Evolutionary conservation across 2,329 filamentous ascomycete genomes (phyloP).

Genomic region (Corniculantispora saksenae): DNA sequence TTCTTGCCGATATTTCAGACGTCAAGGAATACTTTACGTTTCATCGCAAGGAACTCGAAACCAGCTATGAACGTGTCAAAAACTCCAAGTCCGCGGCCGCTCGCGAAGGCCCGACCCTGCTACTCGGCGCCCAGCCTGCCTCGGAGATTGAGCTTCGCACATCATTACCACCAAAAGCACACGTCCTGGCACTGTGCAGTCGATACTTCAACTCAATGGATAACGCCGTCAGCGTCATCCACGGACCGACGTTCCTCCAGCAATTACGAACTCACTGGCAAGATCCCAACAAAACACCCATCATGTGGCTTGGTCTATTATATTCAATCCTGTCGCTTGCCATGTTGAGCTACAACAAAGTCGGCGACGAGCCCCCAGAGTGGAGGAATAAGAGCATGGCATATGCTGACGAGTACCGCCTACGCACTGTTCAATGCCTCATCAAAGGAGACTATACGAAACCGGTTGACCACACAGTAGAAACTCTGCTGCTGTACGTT

Average conservation of each 20-base stretch:
- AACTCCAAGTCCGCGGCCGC: constrained; percentile 63
- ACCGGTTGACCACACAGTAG: constrained; percentile 72
- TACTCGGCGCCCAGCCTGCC: constrained; percentile 73
- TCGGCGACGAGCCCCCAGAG: constrained; percentile 77
- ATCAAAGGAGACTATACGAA: constrained; percentile 76
- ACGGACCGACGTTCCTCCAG: constrained; percentile 82
- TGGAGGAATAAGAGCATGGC: constrained; percentile 68
- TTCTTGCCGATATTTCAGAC: constrained; percentile 82
- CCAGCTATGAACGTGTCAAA: constrained; percentile 75
- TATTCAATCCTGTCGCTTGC: constrained; percentile 77
- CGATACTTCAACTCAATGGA: constrained; percentile 88
- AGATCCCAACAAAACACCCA: constrained; percentile 68
- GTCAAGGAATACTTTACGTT: constrained; percentile 86
- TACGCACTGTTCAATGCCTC: constrained; percentile 76
- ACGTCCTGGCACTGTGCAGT: constrained; percentile 80
- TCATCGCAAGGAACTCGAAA: constrained; percentile 87
- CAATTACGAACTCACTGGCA: constrained; percentile 68
- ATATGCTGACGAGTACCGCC: constrained; percentile 63
- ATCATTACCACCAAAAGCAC: constrained; percentile 77
- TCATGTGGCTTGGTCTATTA: constrained; percentile 77
- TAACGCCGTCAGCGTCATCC: constrained; percentile 71
- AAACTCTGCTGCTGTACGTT: constrained; percentile 74
- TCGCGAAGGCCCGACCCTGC: constrained; percentile 69
- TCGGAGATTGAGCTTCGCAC: constrained; percentile 76
- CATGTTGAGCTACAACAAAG: constrained; percentile 76